These are phyloP conservation scores for Zymoseptoria pseudotritici DNA, from an alignment of 2,329 filamentous ascomycete genomes.

Conservation along the genomic window DNA sequence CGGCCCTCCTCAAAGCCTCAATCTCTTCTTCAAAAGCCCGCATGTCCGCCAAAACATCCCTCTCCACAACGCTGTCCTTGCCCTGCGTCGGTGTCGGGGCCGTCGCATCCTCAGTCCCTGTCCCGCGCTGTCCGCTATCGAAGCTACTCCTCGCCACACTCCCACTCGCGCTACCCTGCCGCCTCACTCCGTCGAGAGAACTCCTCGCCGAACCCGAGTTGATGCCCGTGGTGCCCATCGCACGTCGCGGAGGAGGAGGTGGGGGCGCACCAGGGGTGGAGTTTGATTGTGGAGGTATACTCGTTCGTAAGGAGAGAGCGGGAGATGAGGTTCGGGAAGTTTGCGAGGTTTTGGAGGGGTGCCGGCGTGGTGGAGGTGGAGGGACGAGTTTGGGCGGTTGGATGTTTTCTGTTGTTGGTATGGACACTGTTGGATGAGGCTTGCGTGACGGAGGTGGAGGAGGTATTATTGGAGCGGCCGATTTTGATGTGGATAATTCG, in stretches of 20 bases:
- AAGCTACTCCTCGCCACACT: constrained; percentile 14
- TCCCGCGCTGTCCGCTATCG: constrained; percentile 7
- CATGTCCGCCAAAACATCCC: constrained; percentile 27
- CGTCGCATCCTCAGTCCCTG: too few relatives aligned
- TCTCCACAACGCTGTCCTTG: constrained; percentile 1
- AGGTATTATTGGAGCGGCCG: constrained; percentile 15
- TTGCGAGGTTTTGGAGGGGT: constrained; percentile 15
- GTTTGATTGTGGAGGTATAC: constrained; percentile 2
- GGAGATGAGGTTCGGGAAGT: constrained; percentile 10
- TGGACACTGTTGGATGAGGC: constrained; percentile 5
- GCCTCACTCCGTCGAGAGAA: constrained; percentile 15
- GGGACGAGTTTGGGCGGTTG: constrained; percentile 17
- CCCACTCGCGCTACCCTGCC: neutral
- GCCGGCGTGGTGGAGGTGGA: constrained; percentile 23
- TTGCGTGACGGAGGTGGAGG: constrained; percentile 26
- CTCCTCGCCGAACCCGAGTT: constrained; percentile 14
- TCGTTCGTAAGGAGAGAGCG: constrained; percentile 16
- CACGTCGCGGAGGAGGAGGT: constrained; percentile 25
- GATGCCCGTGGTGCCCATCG: constrained; percentile 3
- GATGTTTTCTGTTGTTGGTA: constrained; percentile 2
- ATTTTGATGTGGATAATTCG: constrained; percentile 4
- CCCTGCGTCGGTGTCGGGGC: neutral
- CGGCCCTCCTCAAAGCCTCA: constrained; percentile 19
- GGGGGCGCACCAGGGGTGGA: constrained; percentile 16
- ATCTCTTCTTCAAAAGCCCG: constrained; percentile 27